These are phyloP conservation scores for Fusarium longipes DNA, from an alignment of 2,329 filamentous ascomycete species.

Conservation along the genomic window DNA sequence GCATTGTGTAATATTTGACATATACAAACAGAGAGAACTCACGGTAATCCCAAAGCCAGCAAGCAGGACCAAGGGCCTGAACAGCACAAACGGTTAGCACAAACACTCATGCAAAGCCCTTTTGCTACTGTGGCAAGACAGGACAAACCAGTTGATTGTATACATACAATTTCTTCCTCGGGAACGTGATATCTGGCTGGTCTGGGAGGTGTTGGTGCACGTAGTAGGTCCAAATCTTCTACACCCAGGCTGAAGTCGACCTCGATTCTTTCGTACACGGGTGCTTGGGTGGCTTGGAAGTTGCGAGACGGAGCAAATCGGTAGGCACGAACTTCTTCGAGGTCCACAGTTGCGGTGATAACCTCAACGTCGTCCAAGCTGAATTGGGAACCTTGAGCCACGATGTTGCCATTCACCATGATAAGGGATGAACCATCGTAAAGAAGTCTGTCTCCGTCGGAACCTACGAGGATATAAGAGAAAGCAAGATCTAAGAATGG, in stretches of 20 bases:
- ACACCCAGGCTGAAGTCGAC: slow-evolving; percentile 48
- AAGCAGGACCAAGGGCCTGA: slow-evolving; percentile 29
- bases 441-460: slow-evolving; percentile 71
- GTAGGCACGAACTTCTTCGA: slow-evolving; percentile 76
- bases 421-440: slow-evolving; percentile 69
- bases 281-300: slow-evolving; percentile 62
- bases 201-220: slow-evolving; percentile 46
- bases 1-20: background rate
- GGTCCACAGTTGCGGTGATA: slow-evolving; percentile 72
- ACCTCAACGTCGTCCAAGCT: slow-evolving; percentile 70
- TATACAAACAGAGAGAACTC: background rate
- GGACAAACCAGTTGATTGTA: accelerated
- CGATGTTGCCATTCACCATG: slow-evolving; percentile 69
- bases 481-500: accelerated
- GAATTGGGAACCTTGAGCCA: slow-evolving; percentile 73
- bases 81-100: background rate
- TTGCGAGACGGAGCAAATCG: slow-evolving; percentile 66
- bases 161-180: slow-evolving; percentile 40
- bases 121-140: background rate
- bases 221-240: slow-evolving; percentile 45
- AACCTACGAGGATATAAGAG: slow-evolving; percentile 11
- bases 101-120: background rate
- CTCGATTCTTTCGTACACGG: slow-evolving; percentile 38
- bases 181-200: slow-evolving; percentile 35
- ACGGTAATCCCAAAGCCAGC: slow-evolving; percentile 36